Conservation (phyloP, 345 rosid species). For the Acer yangbiense region DNA sequence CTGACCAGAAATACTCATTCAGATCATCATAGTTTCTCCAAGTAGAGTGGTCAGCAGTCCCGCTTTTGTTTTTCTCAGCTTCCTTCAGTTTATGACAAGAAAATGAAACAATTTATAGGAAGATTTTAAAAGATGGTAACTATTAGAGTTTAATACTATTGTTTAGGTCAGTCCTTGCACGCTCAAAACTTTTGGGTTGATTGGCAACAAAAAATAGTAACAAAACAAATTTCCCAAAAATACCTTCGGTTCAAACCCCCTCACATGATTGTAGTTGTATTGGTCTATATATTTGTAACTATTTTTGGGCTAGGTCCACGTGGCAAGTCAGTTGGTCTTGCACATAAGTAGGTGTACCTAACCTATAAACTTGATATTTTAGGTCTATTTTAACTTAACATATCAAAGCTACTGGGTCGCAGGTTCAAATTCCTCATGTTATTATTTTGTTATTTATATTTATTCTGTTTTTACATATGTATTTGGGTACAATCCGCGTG, state of each 20-base stretch:
- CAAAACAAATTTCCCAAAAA: not conserved
- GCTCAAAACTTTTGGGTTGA: not conserved
- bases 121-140: conserved; percentile 10
- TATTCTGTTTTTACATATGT: not conserved
- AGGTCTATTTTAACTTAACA: not conserved
- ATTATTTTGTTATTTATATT: not conserved
- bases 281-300: not conserved
- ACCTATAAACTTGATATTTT: not conserved
- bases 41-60: conserved; percentile 79
- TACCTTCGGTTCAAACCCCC: not conserved
- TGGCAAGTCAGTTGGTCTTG: not conserved
- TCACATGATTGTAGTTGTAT: not conserved
- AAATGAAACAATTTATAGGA: conserved; percentile 23
- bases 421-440: not conserved
- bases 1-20: conserved; percentile 92
- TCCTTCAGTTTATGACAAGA: conserved; percentile 57
- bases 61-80: conserved; percentile 75
- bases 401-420: not conserved
- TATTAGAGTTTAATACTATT: not conserved
- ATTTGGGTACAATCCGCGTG: not conserved
- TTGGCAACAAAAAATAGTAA: not conserved
- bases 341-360: not conserved
- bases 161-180: not conserved
- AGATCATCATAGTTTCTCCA: conserved; percentile 99
- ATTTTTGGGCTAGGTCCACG: not conserved